Conservation (phyloP, 805 yeast genomes). For the Candida corydali region DNA sequence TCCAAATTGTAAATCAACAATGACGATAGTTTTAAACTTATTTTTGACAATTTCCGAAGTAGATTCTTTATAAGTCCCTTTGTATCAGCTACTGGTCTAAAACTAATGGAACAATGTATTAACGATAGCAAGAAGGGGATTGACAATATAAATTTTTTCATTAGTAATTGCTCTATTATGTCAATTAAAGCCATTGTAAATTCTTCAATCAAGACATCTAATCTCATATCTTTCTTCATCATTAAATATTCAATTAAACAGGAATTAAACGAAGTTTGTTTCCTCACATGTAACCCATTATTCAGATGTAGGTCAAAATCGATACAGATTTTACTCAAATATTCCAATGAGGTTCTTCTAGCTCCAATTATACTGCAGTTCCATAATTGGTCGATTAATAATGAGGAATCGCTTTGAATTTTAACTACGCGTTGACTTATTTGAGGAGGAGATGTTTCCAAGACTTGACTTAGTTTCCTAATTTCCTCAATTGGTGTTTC, state of each 20-base stretch:
- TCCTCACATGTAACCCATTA: conserved; percentile 18
- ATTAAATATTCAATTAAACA: conserved; percentile 41
- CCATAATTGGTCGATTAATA: conserved; percentile 33
- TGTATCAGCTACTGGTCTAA: conserved; percentile 60
- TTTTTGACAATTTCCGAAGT: conserved; percentile 12
- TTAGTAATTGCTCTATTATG: conserved; percentile 25
- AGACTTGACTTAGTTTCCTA: not conserved
- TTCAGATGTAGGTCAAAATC: conserved; percentile 16
- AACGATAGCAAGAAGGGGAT: conserved; percentile 61
- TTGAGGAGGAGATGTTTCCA: conserved; percentile 4
- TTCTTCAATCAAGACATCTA: conserved; percentile 47
- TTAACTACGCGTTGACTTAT: conserved; percentile 15
- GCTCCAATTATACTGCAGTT: conserved; percentile 34
- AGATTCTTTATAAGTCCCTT: conserved; percentile 22
- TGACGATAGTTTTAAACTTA: conserved; percentile 19
- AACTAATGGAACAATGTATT: conserved; percentile 50
- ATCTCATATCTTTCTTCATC: conserved; percentile 39
- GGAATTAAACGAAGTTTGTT: conserved; percentile 29
- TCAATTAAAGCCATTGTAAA: conserved; percentile 24
- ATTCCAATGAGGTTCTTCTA: conserved; percentile 25
- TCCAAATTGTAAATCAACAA: conserved; percentile 23
- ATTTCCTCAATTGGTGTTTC: not conserved
- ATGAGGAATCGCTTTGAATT: conserved; percentile 28
- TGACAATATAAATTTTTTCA: conserved; percentile 26
- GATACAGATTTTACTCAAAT: conserved; percentile 28